A percentile compares a stretch with the other conserved stretches of the same genome.
Evolutionary conservation across 1,139 yeast genomes (phyloP).

Genomic region (Pichia sp.): DNA sequence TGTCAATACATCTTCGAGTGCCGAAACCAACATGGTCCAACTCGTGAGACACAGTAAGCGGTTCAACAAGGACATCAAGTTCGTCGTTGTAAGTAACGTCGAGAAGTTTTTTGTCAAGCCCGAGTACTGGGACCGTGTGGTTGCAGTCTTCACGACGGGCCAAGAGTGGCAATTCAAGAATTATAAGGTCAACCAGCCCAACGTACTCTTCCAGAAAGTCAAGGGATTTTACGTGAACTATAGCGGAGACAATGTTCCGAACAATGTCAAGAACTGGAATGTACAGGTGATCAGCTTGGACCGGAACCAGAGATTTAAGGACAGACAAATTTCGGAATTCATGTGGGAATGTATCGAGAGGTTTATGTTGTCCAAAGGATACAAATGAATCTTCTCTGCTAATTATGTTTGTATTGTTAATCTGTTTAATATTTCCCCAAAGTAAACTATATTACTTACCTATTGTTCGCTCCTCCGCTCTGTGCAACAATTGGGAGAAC

Average conservation of each 20-base stretch:
- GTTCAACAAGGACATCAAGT: slow-evolving; percentile 53
- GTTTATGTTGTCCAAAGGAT: slow-evolving; percentile 48
- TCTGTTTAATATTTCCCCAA: neutral
- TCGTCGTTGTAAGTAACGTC: slow-evolving; percentile 81
- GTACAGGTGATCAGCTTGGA: slow-evolving; percentile 75
- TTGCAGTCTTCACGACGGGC: slow-evolving; percentile 94
- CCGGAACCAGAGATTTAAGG: slow-evolving; percentile 80
- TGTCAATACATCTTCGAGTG: neutral
- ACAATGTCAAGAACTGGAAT: slow-evolving; percentile 79
- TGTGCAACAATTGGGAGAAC: no score
- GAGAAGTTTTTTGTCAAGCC: slow-evolving; percentile 90
- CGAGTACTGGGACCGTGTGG: slow-evolving; percentile 95
- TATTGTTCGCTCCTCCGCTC: no score
- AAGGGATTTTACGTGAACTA: slow-evolving; percentile 78
- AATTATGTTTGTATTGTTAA: neutral
- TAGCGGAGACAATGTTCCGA: slow-evolving; percentile 77
- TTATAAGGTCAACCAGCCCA: slow-evolving; percentile 81
- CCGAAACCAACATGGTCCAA: slow-evolving; percentile 43
- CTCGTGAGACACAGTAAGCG: slow-evolving; percentile 55
- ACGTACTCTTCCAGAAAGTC: slow-evolving; percentile 72
- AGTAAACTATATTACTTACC: no score
- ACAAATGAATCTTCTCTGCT: slow-evolving; percentile 20
- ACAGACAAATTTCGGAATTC: slow-evolving; percentile 76
- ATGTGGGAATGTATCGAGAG: slow-evolving; percentile 79
- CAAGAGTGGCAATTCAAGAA: slow-evolving; percentile 95